Conservation (phyloP, 1,139 yeast genomes). For the Nakaseomyces glabratus region DNA sequence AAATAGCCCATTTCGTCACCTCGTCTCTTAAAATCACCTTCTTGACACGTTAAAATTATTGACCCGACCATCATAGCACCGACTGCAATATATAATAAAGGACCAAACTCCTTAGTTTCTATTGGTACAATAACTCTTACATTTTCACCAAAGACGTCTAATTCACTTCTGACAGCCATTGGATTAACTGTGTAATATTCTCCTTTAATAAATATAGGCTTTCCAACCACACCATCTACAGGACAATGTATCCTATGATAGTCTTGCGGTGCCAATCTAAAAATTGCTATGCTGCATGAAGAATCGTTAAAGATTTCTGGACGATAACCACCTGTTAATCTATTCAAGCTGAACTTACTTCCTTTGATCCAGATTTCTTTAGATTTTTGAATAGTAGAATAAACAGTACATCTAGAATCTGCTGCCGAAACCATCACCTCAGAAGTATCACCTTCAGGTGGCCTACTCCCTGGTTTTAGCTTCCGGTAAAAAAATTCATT, state of each 20-base stretch:
- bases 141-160: slow-evolving; percentile 92
- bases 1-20: slow-evolving; percentile 90
- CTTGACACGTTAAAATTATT: slow-evolving; percentile 59
- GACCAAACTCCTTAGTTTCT: slow-evolving; percentile 64
- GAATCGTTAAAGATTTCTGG: slow-evolving; percentile 46
- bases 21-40: slow-evolving; percentile 49
- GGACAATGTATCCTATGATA: slow-evolving; percentile 92
- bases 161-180: slow-evolving; percentile 81
- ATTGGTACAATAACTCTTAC: slow-evolving; percentile 71
- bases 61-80: slow-evolving; percentile 99
- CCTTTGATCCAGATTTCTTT: slow-evolving; percentile 89
- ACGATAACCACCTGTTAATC: slow-evolving; percentile 42
- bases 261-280: slow-evolving; percentile 93
- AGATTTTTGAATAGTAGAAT: slow-evolving; percentile 52
- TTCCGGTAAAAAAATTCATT: slow-evolving; percentile 84
- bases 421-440: slow-evolving; percentile 69
- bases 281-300: slow-evolving; percentile 52
- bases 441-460: slow-evolving; percentile 49
- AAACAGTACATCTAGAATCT: slow-evolving; percentile 77
- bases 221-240: slow-evolving; percentile 61
- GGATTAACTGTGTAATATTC: slow-evolving; percentile 96
- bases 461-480: slow-evolving; percentile 62
- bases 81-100: slow-evolving; percentile 67
- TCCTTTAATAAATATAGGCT: slow-evolving; percentile 65
- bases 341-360: slow-evolving; percentile 56